A percentile compares a stretch with the other conserved stretches of the same genome.
Evolutionary conservation across 495 filamentous ascomycete species (phyloP).

Genomic region (Entonaema liquescens): DNA sequence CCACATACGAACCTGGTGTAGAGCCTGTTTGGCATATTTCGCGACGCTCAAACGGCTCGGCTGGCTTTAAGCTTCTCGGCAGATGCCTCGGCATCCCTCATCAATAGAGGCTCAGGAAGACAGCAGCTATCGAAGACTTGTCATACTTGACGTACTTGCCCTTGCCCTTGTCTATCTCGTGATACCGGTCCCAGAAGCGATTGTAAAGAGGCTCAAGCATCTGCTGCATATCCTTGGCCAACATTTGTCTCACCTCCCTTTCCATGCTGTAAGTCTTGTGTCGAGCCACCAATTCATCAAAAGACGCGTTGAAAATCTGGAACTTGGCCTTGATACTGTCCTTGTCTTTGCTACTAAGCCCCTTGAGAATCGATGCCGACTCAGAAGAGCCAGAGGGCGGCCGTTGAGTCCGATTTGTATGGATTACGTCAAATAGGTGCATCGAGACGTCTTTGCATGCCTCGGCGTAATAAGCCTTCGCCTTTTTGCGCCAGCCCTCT

Average conservation of each 20-base stretch:
- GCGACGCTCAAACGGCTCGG: conserved; percentile 23
- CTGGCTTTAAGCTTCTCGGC: conserved; percentile 24
- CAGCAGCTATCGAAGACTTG: conserved; percentile 69
- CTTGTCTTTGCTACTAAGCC: conserved; percentile 84
- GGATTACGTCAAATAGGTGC: conserved; percentile 88
- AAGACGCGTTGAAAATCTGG: conserved; percentile 82
- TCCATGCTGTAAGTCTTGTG: conserved; percentile 88
- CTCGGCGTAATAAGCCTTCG: conserved; percentile 81
- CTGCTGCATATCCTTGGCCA: conserved; percentile 82
- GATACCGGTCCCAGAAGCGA: conserved; percentile 96
- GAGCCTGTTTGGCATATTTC: conserved; percentile 20
- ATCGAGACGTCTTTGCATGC: conserved; percentile 88
- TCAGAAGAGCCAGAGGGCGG: conserved; percentile 72
- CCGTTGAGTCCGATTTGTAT: conserved; percentile 76
- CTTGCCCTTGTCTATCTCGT: conserved; percentile 95
- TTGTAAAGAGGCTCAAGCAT: conserved; percentile 94
- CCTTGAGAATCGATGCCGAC: conserved; percentile 82
- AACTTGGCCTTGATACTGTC: conserved; percentile 98
- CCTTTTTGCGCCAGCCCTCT: conserved; percentile 88
- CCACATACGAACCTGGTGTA: conserved; percentile 19
- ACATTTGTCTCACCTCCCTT: conserved; percentile 79
- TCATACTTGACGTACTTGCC: conserved; percentile 98
- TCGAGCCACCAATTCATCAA: conserved; percentile 83
- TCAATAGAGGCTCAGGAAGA: conserved; percentile 62
- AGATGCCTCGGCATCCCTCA: conserved; percentile 30